Evolutionary conservation across 1,284 basidiomycete species (phyloP), one percentile per base, ranked within the genome.

Genomic region (Fomitopsis palustris): DNA sequence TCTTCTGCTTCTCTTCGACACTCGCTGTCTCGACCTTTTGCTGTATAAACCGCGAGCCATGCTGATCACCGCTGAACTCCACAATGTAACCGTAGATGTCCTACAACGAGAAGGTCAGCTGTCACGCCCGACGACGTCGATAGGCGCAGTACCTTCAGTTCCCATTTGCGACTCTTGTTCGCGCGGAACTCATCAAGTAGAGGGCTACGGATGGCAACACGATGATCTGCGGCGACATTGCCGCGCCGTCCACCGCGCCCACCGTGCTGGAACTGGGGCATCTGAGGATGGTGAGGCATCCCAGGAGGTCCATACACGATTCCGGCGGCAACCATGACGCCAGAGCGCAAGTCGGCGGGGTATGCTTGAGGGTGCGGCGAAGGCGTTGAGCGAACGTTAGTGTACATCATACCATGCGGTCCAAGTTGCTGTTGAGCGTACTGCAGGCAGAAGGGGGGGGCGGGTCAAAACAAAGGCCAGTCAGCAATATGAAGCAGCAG

Each of bases 61-160:
- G 92, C 72, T 98, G 96, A 74, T 99, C 97, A 35, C 87, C 86
- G 64, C 93, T 91, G 73, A 99, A 98, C 72, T 98, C 97, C 56
- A 93, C 90, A 54, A 98, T 77, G 74, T 91, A 85, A 16, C 93
- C 94, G 55, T 82, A 82, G 67, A 99, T 90, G 68, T 97, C 95
- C 89, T 93, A 65, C 25, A 21, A 57, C 49, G 23, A 58, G 10
- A 23, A 35, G 5, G 56, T 56, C 51, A 45, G 65, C 56, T 57
- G 51, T 19, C 49, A 49, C 31, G 42, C 70, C 77, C 21, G 7
- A 8, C 19, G 2, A 2, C 19, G 7, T 45, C 16, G 6, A 3
- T 23, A 27, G 29, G 12, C 25, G 4, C 49, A 29, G 14, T 67
- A 95, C 95, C 72, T 80, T 77, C 12, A 96, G 77, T 63, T 92